Evolutionary conservation across 306 rosid genomes (phyloP), one percentile per base, ranked within the genome.

Genomic region (Pueraria montana): DNA sequence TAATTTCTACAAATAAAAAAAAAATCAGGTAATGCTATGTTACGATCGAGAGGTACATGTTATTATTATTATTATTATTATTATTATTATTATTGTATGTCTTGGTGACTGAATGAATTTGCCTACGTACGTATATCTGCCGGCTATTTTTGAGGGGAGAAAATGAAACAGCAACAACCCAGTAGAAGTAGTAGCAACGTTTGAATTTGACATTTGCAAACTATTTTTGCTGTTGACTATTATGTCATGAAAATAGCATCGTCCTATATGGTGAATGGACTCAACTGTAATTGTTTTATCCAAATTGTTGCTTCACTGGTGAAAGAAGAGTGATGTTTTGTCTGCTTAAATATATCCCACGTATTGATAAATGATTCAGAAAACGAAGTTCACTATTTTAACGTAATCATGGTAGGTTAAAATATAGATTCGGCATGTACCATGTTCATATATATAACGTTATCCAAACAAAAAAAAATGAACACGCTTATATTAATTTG

Each of bases 101-200:
- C 48, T 43, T 43, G 43, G 11, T 38, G 43, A 38, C 43, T 38
- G 43, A 38, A 38, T 38, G 43, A 38, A 38, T 36, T 36, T 36
- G 40, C 40, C 40, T 36, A 36, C 6, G 40, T 36, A 36, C 8
- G 40, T 36, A 36, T 36, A 36, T 36, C 40, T 36, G 43, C 43
- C 43, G 9, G 43, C 43, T 38, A 38, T 38, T 43, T 43, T 43
- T 18, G 40, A 43, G 79, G 30, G 55, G 24, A 18, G 69, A 82
- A 75, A 82, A 74, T 64, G 85, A 82, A 82, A 50, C 38, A 74
- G 40, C 85, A 82, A 82, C 85, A 42, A 82, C 76, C 74, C 36
- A 46, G 2, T 2, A 26, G 2, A 17, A 32, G 17, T 40, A 8
- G 56, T 21, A 56, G 70, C 18, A 27, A 13, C 14, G n/a, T 61